Percentiles rank a stretch among this genome's conserved stretches.
Conservation (phyloP, 208 protist species). For the Plasmodiophora brassicae region DNA sequence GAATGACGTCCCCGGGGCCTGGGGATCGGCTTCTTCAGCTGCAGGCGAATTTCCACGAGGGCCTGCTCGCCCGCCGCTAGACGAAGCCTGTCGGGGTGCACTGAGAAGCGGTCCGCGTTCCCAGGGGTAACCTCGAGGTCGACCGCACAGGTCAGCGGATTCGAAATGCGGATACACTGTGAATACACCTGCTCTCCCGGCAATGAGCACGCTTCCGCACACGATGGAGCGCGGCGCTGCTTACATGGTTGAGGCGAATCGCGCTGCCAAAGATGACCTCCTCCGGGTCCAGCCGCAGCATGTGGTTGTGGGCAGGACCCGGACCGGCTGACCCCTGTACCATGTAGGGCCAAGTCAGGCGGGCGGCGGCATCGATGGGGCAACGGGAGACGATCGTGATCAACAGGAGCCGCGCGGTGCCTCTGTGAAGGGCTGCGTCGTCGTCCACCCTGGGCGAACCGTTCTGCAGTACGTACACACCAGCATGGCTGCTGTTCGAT, state of each 20-base stretch:
- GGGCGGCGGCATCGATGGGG: too few species aligned
- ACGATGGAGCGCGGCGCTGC: background rate
- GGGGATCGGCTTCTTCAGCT: background rate
- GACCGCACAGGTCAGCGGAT: background rate
- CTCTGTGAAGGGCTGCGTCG: too few species aligned
- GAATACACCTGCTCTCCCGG: background rate
- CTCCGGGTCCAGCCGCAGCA: background rate
- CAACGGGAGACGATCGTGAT: too few species aligned
- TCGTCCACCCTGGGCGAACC: too few species aligned
- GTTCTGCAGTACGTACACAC: too few species aligned
- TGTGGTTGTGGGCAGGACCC: too few species aligned
- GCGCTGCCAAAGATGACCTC: background rate
- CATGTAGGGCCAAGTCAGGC: too few species aligned
- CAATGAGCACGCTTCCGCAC: background rate
- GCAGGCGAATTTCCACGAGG: background rate
- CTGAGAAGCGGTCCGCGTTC: background rate
- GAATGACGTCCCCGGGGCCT: background rate
- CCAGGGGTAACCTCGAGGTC: background rate
- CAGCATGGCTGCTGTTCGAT: background rate
- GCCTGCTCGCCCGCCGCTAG: background rate
- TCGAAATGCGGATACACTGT: background rate
- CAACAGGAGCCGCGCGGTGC: too few species aligned
- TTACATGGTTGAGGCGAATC: background rate
- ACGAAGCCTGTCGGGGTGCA: background rate
- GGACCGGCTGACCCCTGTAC: too few species aligned